Base-by-base conservation (phyloP, 139 green algal genomes). In the Coccomyxa sp. region DNA sequence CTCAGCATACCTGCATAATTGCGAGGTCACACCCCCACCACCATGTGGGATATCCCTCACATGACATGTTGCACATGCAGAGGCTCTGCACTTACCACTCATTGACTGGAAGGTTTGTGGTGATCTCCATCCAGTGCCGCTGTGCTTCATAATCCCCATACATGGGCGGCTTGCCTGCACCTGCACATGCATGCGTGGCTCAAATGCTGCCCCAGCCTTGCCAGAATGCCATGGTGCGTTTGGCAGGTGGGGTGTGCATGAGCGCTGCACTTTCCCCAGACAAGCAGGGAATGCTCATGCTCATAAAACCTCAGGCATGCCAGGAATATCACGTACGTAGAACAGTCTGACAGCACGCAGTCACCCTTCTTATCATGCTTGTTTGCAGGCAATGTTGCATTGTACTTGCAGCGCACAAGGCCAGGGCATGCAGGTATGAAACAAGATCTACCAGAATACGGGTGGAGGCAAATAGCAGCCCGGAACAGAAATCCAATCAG, bases 51-150 rank as follows among this genome's bases (percentile, higher is more conserved):
- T n/a, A n/a, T n/a, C n/a, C n/a, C n/a, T n/a, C n/a, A n/a, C n/a
- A n/a, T n/a, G n/a, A n/a, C n/a, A n/a, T n/a, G n/a, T n/a, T 55
- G 44, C 33, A 27, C 33, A 79, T 18, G 44, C n/a, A 38, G 64
- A 18, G 22, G 64, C 70, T 29, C 7, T n/a, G 6, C 16, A n/a
- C 41, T 70, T 83, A 98, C 96, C 96, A 99, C 29, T 97, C 73
- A 0, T 22, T 39, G 0, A 90, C n/a, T 0, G 92, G 92, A 54
- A 93, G 38, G 74, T 97, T 86, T 0, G 94, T 35, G 0, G 96
- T 95, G 12, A 99, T 72, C 86, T 99, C 96, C 96, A 99, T 99
- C 96, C 96, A 99, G 79, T 99, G 96, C 0, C 96, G 85, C 85
- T 99, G 96, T 9, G 96, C 96, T 77, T 99, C 96, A 79, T 98